Percentiles rank a stretch among this genome's conserved stretches.
phyloP scores from a whole-genome alignment of 345 rosid genomes.

The Eucalyptus curtisii region DNA sequence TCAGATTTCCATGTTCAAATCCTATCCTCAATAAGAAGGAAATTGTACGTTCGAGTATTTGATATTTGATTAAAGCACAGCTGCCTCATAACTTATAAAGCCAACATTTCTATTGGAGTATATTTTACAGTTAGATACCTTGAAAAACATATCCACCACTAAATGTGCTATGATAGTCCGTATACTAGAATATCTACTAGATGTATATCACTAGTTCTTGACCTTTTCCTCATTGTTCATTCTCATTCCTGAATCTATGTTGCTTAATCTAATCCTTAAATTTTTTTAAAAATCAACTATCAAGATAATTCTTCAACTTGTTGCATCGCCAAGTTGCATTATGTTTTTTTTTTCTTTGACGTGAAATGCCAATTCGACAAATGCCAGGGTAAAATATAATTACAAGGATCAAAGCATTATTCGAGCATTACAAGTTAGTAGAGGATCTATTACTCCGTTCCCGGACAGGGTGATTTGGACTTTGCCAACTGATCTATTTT shows the following conservation, averaged over 20 bases:
- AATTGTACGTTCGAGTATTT: neutral
- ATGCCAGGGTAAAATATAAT: neutral
- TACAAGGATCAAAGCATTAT: neutral
- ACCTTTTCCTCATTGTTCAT: neutral
- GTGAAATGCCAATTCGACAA: neutral
- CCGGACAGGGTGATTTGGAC: neutral
- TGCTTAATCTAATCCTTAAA: neutral
- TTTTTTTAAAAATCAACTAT: neutral
- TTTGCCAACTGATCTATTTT: neutral
- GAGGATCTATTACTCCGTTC: neutral
- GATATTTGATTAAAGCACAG: neutral
- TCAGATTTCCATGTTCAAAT: neutral
- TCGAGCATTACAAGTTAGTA: neutral
- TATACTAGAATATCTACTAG: neutral
- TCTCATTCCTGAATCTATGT: neutral
- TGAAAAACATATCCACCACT: neutral
- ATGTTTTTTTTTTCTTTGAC: neutral
- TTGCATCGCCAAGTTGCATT: neutral
- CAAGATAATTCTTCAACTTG: neutral
- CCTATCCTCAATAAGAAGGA: neutral
- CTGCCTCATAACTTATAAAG: neutral
- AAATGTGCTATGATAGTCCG: neutral
- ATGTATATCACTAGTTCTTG: neutral
- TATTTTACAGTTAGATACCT: neutral
- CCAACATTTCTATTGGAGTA: neutral